phyloP scores from a whole-genome alignment of 2,329 filamentous ascomycete genomes.

The Fusarium nurragi region DNA sequence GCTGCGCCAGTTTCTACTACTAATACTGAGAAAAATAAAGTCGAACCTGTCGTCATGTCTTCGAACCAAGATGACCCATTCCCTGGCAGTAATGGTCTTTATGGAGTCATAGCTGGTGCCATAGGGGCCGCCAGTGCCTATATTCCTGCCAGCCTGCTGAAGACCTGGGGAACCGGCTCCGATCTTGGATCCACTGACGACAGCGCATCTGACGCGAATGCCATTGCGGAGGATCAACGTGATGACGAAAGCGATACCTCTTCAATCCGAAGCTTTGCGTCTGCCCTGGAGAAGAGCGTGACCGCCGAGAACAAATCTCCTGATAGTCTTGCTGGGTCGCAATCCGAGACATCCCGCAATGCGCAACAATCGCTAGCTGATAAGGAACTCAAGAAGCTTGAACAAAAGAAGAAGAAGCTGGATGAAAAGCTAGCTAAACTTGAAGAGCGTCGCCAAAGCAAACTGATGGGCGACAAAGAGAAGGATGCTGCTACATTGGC shows the following conservation, averaged over 20 bases:
- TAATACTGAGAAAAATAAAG: slow-evolving; percentile 48
- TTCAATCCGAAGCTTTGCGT: slow-evolving; percentile 60
- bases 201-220: slow-evolving; percentile 38
- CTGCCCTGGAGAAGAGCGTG: slow-evolving; percentile 54
- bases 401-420: slow-evolving; percentile 68
- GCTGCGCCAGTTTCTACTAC: not conserved
- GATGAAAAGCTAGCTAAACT: slow-evolving; percentile 70
- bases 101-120: slow-evolving; percentile 64
- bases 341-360: slow-evolving; percentile 54
- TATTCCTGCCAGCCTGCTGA: slow-evolving; percentile 51
- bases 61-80: slow-evolving; percentile 44
- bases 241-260: slow-evolving; percentile 55
- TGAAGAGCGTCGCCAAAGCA: slow-evolving; percentile 58
- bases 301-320: slow-evolving; percentile 44
- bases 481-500: slow-evolving; percentile 61
- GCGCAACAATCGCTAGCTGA: slow-evolving; percentile 52
- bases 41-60: slow-evolving; percentile 29
- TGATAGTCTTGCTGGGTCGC: slow-evolving; percentile 41
- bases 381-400: slow-evolving; percentile 72
- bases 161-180: slow-evolving; percentile 44
- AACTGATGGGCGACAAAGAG: slow-evolving; percentile 58
- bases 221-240: slow-evolving; percentile 37
- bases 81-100: slow-evolving; percentile 59
- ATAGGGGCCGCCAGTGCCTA: slow-evolving; percentile 61
- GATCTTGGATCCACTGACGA: slow-evolving; percentile 43